phyloP scores from a whole-genome alignment of 2,329 filamentous ascomycete species.

The Biscogniauxia marginata region DNA sequence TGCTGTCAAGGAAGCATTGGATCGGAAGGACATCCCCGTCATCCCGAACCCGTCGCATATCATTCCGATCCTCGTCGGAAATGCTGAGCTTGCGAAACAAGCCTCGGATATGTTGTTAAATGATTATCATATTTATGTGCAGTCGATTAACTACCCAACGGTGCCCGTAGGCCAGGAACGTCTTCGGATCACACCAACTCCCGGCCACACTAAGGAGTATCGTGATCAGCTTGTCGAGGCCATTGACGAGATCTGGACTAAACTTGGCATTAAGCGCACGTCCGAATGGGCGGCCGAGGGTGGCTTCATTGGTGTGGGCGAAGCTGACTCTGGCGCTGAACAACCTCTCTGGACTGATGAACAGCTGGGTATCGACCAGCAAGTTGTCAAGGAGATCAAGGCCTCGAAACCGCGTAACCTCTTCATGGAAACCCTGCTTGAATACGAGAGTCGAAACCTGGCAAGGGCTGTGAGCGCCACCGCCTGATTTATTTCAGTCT shows the following conservation, averaged over 20 bases:
- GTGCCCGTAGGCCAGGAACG: slow-evolving; percentile 98
- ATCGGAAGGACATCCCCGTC: slow-evolving; percentile 82
- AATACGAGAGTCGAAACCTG: slow-evolving; percentile 43
- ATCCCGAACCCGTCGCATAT: slow-evolving; percentile 98
- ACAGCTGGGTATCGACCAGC: slow-evolving; percentile 72
- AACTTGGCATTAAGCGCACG: slow-evolving; percentile 88
- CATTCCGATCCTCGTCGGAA: slow-evolving; percentile 88
- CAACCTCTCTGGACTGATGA: slow-evolving; percentile 87
- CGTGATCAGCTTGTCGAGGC: slow-evolving; percentile 83
- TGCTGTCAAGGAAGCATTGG: slow-evolving; percentile 83
- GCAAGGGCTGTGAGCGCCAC: slow-evolving; percentile 32
- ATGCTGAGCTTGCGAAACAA: slow-evolving; percentile 86
- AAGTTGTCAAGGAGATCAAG: slow-evolving; percentile 62
- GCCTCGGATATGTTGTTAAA: slow-evolving; percentile 90
- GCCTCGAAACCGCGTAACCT: slow-evolving; percentile 38
- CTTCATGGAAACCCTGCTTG: slow-evolving; percentile 59
- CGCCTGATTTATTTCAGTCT: slow-evolving; percentile 27
- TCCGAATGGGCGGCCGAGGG: slow-evolving; percentile 88
- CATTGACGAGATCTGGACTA: slow-evolving; percentile 82
- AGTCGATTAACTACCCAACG: slow-evolving; percentile 98
- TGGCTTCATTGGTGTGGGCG: slow-evolving; percentile 92
- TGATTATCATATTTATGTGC: slow-evolving; percentile 92
- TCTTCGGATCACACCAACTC: slow-evolving; percentile 92
- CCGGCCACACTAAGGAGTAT: slow-evolving; percentile 82
- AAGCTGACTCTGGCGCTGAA: slow-evolving; percentile 58